Conservation (phyloP, 345 rosid species). For the Geranium brycei region DNA sequence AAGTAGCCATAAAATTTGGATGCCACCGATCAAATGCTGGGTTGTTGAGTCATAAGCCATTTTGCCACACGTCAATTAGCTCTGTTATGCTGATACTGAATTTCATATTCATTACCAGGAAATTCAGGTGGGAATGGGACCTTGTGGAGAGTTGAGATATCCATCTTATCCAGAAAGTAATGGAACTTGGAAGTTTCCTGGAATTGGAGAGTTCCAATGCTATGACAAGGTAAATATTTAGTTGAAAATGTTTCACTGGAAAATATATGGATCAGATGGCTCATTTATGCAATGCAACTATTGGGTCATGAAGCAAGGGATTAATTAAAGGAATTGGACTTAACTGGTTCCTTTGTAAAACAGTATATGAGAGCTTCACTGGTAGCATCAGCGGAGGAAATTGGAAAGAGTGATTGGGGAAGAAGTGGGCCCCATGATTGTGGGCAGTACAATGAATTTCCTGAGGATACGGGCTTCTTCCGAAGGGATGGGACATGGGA, state of each 20-base stretch:
- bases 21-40: no score
- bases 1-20: no score
- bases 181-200: constrained; percentile 27
- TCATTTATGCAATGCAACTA: not conserved
- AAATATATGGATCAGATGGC: not conserved
- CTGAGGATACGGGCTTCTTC: constrained; percentile 31
- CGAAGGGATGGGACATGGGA: constrained; percentile 33
- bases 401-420: constrained; percentile 37
- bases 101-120: constrained; percentile 17
- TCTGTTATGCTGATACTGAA: not conserved
- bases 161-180: constrained; percentile 34
- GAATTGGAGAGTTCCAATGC: constrained; percentile 45
- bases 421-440: constrained; percentile 28
- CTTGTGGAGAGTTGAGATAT: constrained; percentile 46
- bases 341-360: constrained; percentile 1
- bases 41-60: no score
- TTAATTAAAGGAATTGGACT: not conserved
- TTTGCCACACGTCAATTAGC: not conserved
- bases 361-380: constrained; percentile 45
- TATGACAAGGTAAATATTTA: constrained; percentile 35
- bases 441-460: constrained; percentile 24
- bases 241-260: not conserved
- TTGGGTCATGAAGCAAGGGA: not conserved
- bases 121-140: constrained; percentile 50
- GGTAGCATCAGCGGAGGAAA: constrained; percentile 25